These are phyloP conservation scores for Globisporangium nagaii DNA, from an alignment of 352 stramenopile genomes.

Conservation along the genomic window DNA sequence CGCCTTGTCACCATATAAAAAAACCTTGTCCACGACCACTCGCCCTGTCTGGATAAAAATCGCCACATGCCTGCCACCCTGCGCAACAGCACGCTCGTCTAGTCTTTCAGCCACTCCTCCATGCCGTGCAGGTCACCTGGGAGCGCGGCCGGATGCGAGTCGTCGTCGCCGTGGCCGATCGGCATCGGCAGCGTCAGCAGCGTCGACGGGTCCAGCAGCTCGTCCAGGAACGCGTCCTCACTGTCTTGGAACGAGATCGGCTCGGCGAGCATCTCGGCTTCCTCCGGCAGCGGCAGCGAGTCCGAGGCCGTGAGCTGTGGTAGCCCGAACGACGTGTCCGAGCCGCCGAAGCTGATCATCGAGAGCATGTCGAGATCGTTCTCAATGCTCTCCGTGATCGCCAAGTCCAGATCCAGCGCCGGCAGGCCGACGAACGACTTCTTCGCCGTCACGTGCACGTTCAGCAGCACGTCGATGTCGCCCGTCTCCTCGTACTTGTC, in stretches of 20 bases:
- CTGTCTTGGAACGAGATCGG: constrained; percentile 34
- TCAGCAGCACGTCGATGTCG: constrained; percentile 68
- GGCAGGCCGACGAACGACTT: constrained; percentile 56
- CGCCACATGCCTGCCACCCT: constrained; percentile 7
- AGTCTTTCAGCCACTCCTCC: constrained; percentile 79
- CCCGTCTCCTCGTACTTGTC: constrained; percentile 78
- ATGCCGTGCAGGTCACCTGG: constrained; percentile 71
- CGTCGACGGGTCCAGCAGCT: constrained; percentile 32
- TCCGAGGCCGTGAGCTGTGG: constrained; percentile 6
- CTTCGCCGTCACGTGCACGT: constrained; percentile 54
- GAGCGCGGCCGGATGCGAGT: constrained; percentile 39
- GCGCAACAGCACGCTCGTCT: too few species aligned
- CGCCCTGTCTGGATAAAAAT: too few species aligned
- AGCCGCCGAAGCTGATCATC: constrained; percentile 50
- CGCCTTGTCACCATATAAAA: too few species aligned
- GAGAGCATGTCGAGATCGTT: constrained; percentile 75
- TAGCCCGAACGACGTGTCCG: constrained; percentile 10
- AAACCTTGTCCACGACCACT: too few species aligned
- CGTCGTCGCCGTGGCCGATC: constrained; percentile 50
- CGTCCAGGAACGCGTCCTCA: constrained; percentile 49
- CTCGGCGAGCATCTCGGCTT: constrained; percentile 14
- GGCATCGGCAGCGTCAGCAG: constrained; percentile 59
- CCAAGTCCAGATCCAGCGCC: constrained; percentile 60
- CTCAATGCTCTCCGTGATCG: constrained; percentile 76
- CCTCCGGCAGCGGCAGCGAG: constrained; percentile 2